These are phyloP conservation scores for Coniochaeta sp. DNA, from an alignment of 2,329 filamentous ascomycete species.

Conservation along the genomic window DNA sequence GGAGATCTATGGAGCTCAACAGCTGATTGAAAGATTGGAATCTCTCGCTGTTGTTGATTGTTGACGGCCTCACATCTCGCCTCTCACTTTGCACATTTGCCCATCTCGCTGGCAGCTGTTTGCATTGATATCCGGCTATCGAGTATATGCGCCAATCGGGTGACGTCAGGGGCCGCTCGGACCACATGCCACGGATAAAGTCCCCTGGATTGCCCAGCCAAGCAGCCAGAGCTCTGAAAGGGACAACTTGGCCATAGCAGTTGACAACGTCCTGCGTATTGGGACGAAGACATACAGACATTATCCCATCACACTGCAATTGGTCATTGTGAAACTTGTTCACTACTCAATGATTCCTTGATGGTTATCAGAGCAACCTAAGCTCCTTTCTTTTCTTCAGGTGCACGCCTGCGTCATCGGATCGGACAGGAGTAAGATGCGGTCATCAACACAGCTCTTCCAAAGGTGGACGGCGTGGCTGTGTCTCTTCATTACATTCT, in stretches of 20 bases:
- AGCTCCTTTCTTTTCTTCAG: slow-evolving; percentile 4
- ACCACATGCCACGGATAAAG: neutral
- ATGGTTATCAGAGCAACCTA: slow-evolving; percentile 1
- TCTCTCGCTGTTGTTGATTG: neutral
- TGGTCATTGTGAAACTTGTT: neutral
- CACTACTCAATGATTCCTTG: slow-evolving; percentile 1
- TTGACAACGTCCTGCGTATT: neutral
- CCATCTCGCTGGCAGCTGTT: too few species aligned
- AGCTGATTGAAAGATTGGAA: neutral
- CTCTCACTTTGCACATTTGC: too few species aligned
- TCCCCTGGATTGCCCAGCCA: neutral
- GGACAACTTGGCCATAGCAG: neutral
- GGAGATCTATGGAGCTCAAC: neutral
- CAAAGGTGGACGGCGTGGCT: slow-evolving; percentile 58
- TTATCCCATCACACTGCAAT: neutral
- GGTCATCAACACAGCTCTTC: slow-evolving; percentile 41
- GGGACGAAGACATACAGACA: neutral
- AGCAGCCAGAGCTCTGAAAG: neutral
- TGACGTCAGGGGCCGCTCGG: neutral
- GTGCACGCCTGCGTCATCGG: neutral
- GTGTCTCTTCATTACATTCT: slow-evolving; percentile 49
- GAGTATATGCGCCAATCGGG: neutral
- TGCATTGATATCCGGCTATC: neutral
- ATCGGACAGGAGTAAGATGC: slow-evolving; percentile 31
- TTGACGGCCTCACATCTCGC: neutral